These are phyloP conservation scores for Claviceps spartinae DNA, from an alignment of 2,329 filamentous ascomycete species.

Conservation along the genomic window DNA sequence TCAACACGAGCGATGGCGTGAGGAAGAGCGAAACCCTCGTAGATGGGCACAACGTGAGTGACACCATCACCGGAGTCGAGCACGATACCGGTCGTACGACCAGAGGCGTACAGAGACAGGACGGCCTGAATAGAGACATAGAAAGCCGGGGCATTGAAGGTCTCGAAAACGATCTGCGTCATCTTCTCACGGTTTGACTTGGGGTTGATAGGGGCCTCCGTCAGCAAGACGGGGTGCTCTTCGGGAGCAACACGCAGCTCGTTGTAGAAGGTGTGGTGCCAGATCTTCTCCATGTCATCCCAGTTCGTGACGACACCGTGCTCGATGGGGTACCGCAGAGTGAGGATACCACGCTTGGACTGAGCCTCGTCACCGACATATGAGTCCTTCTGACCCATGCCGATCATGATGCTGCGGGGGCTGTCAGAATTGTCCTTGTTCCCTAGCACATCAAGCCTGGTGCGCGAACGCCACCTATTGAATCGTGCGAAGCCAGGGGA, in stretches of 20 bases:
- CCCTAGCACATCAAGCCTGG: not conserved
- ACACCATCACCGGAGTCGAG: conserved; percentile 99
- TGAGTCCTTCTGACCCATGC: conserved; percentile 99
- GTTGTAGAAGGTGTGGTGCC: conserved; percentile 99
- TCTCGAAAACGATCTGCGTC: conserved; percentile 99
- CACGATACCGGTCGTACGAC: conserved; percentile 99
- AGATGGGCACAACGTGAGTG: conserved; percentile 99
- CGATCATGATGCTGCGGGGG: conserved; percentile 88
- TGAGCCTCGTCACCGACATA: conserved; percentile 99
- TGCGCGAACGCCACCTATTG: not conserved
- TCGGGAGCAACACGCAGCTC: conserved; percentile 99
- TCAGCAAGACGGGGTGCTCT: conserved; percentile 98
- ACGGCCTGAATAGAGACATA: conserved; percentile 99
- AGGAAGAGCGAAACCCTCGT: conserved; percentile 99
- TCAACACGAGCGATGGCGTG: conserved; percentile 99
- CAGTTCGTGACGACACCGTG: conserved; percentile 99
- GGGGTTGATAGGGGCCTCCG: conserved; percentile 99
- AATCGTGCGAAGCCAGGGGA: not conserved
- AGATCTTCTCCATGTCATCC: conserved; percentile 99
- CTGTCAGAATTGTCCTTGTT: conserved; percentile 6
- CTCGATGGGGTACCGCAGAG: conserved; percentile 98
- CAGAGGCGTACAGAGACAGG: conserved; percentile 96
- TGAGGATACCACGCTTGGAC: conserved; percentile 99
- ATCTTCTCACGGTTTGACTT: conserved; percentile 99
- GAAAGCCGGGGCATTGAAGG: conserved; percentile 99